Conservation (phyloP, 129 eudicot species). For the Arctium lappa region DNA sequence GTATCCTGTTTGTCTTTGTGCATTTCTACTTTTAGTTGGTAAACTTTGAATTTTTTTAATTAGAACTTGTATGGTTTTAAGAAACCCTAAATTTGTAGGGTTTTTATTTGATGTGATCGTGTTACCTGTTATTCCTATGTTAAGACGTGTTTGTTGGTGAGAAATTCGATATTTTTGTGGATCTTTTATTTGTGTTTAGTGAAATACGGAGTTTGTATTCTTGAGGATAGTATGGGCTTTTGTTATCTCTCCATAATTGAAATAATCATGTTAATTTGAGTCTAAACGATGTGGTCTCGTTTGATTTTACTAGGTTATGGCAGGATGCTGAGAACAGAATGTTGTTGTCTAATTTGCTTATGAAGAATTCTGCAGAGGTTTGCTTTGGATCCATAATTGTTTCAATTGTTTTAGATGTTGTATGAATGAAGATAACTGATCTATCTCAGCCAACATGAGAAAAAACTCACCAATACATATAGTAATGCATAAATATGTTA, state of each 20-base stretch:
- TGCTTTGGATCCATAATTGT: slow-evolving; percentile 9
- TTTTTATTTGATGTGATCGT: background rate
- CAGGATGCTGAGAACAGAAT: slow-evolving; percentile 86
- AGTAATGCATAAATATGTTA: background rate
- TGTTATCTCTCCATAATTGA: background rate
- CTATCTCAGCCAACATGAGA: background rate
- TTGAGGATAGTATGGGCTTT: background rate
- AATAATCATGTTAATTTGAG: slow-evolving; percentile 8
- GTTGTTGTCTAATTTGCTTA: slow-evolving; percentile 44
- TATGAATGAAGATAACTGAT: background rate
- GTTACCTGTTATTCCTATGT: background rate
- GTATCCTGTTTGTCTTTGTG: slow-evolving; percentile 19
- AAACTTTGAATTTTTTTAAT: background rate
- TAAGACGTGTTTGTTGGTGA: background rate
- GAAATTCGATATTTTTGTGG: background rate
- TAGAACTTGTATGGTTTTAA: background rate
- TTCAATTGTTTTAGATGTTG: background rate
- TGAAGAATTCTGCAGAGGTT: slow-evolving; percentile 59
- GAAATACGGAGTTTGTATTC: slow-evolving; percentile 7
- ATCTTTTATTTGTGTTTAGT: background rate
- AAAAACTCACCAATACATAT: background rate
- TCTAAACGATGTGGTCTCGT: background rate
- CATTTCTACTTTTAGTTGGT: background rate
- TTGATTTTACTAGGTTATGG: slow-evolving; percentile 56
- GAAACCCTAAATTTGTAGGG: background rate